Evolutionary conservation across 169 alveolate genomes (phyloP), one percentile per base, ranked within the genome.

Genomic region (Cryptosporidium sp.): DNA sequence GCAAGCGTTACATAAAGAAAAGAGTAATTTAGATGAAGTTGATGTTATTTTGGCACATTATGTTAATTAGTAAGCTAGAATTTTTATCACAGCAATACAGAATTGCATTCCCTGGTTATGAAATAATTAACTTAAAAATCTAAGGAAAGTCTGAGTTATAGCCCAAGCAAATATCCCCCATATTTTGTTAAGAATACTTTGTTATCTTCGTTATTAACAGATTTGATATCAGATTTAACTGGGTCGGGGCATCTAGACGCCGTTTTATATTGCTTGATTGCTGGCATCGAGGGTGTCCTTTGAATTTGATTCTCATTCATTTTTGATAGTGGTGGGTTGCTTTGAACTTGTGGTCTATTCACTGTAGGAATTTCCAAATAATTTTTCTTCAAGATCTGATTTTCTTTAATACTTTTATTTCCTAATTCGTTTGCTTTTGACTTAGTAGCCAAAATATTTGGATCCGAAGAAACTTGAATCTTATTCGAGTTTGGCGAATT

Each of bases 111-210:
- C 21, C 7, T 12, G 7, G 21, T 16, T 48, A 48, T 48, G 55
- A 16, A 48, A 48, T 12, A 48, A 21, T 48, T 48, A 26, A 35
- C 23, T 65, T 33, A 10, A 37, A 14, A 65, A 3, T 10, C 71
- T 65, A 31, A 12, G 48, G 18, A 65, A 65, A 26, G 18, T 12
- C 26, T 14, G 31, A 41, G 26, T 65, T 80, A 80, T 3, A 80
- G 74, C 18, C 89, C 89, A 7, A 80, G 55, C 9, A 80, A 39
- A 33, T 80, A 80, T 37, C 69, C 75, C 16, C 89, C 89, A 80
- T 80, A 80, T 29, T 43, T 65, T 37, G 89, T 62, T 41, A 80
- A 48, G 33, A 26, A 29, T 4, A 80, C 80, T 23, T 71, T 43
- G 39, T 71, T 50, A 43, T 71, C 48, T 33, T 50, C 69, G 41